These are phyloP conservation scores for Cyberlindnera mississippiensis DNA, from an alignment of 805 yeast genomes.

Conservation along the genomic window DNA sequence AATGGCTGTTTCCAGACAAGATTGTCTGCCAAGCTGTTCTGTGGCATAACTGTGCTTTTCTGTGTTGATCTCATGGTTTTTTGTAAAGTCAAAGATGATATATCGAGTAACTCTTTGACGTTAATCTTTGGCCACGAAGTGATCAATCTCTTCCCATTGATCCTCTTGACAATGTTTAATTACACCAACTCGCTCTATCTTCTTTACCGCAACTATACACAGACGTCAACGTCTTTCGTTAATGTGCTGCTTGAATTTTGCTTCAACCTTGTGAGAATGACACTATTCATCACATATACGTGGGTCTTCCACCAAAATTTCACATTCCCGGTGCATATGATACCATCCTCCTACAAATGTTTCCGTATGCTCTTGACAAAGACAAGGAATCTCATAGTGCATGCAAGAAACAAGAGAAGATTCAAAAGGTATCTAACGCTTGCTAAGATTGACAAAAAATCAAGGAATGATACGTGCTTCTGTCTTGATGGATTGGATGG, in stretches of 20 bases:
- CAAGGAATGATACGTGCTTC: constrained; percentile 17
- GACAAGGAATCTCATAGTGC: constrained; percentile 15
- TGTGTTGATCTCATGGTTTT: constrained; percentile 7
- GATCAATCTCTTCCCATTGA: constrained; percentile 18
- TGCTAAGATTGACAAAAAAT: not conserved
- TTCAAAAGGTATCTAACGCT: constrained; percentile 9
- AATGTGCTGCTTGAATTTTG: constrained; percentile 9
- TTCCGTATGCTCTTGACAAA: constrained; percentile 20
- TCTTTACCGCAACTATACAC: constrained; percentile 1
- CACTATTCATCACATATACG: constrained; percentile 14
- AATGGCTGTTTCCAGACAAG: constrained; percentile 4
- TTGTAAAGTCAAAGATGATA: constrained; percentile 3
- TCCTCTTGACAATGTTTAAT: constrained; percentile 13
- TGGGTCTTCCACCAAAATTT: constrained; percentile 14
- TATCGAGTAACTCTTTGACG: constrained; percentile 4
- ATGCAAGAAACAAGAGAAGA: constrained; percentile 9
- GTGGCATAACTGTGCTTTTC: constrained; percentile 11
- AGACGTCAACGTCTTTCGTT: constrained; percentile 2
- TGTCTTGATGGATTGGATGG: constrained; percentile 14
- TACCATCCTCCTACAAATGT: constrained; percentile 20
- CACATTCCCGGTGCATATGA: constrained; percentile 13
- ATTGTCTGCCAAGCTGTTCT: constrained; percentile 1
- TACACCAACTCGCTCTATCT: constrained; percentile 4
- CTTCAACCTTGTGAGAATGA: constrained; percentile 13
- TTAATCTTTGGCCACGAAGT: constrained; percentile 22